Percentiles rank a stretch among this genome's conserved stretches.
Conservation (phyloP, 129 eudicot species). For the Kitagawia praeruptora region DNA sequence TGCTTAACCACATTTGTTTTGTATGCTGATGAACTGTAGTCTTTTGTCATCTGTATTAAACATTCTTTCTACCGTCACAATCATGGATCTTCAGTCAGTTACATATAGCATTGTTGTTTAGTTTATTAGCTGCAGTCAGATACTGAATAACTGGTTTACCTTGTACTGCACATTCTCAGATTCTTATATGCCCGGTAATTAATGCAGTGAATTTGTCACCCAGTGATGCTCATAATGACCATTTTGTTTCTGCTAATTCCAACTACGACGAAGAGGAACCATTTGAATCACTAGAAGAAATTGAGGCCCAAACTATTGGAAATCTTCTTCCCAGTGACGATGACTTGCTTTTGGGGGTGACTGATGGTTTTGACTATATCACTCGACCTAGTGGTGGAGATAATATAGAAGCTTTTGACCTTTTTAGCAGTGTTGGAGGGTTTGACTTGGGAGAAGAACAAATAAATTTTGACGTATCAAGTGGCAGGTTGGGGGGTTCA, state of each 20-base stretch:
- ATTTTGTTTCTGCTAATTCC: conserved; percentile 51
- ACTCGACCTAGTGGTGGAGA: conserved; percentile 41
- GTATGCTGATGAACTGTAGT: neutral
- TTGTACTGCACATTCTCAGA: neutral
- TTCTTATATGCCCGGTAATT: conserved; percentile 14
- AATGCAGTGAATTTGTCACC: conserved; percentile 66
- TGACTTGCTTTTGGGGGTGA: conserved; percentile 85
- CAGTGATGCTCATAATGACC: conserved; percentile 42
- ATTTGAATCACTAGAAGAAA: conserved; percentile 76
- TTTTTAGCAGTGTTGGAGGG: conserved; percentile 88
- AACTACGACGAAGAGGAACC: conserved; percentile 63
- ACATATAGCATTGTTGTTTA: neutral
- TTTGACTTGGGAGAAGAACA: conserved; percentile 85
- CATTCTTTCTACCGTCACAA: conserved; percentile 6
- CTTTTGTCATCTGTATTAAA: neutral
- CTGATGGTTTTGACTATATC: conserved; percentile 57
- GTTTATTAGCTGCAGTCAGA: neutral
- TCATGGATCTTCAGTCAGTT: neutral
- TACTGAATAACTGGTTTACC: neutral
- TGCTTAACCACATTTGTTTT: neutral
- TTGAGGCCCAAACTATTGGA: conserved; percentile 95
- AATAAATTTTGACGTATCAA: conserved; percentile 28
- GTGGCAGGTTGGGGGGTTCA: conserved; percentile 24
- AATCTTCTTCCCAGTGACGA: conserved; percentile 93
- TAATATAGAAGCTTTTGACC: conserved; percentile 63